Conservation (phyloP, 2,329 filamentous ascomycete species). For the Fusarium bulbicola region DNA sequence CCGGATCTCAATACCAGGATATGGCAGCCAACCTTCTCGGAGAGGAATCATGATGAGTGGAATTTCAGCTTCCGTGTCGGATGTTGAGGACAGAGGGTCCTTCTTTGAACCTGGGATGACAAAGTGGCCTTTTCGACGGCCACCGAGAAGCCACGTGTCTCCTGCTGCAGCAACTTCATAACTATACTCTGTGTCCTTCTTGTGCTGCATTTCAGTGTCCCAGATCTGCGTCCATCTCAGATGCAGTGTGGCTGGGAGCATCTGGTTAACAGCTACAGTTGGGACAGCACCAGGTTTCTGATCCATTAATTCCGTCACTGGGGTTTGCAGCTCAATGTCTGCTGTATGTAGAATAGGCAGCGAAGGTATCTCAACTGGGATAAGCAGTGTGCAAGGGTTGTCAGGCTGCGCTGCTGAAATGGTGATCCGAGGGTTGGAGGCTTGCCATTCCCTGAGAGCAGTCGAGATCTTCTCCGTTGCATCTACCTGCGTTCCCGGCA, state of each 20-base stretch:
- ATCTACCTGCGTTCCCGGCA: slow-evolving; percentile 48
- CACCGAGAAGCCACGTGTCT: slow-evolving; percentile 87
- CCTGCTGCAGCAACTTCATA: slow-evolving; percentile 81
- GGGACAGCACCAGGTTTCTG: slow-evolving; percentile 48
- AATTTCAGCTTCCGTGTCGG: slow-evolving; percentile 66
- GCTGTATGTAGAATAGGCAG: slow-evolving; percentile 85
- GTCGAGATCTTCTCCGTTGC: slow-evolving; percentile 40
- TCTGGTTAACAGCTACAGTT: slow-evolving; percentile 68
- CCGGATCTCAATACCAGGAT: slow-evolving; percentile 82
- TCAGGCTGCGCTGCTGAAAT: slow-evolving; percentile 36
- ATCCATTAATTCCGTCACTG: slow-evolving; percentile 44
- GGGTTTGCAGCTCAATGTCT: slow-evolving; percentile 65
- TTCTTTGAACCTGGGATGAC: slow-evolving; percentile 59
- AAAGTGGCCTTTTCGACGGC: slow-evolving; percentile 82
- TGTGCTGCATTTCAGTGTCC: slow-evolving; percentile 58
- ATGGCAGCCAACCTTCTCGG: slow-evolving; percentile 77
- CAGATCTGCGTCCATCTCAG: slow-evolving; percentile 71
- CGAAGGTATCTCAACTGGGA: slow-evolving; percentile 89
- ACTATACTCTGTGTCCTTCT: slow-evolving; percentile 74
- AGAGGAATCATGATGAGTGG: slow-evolving; percentile 83
- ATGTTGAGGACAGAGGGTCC: slow-evolving; percentile 54
- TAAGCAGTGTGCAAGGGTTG: slow-evolving; percentile 73
- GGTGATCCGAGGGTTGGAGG: slow-evolving; percentile 40
- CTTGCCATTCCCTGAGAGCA: slow-evolving; percentile 48
- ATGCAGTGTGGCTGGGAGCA: slow-evolving; percentile 69